Evolutionary conservation across 1,139 yeast genomes (phyloP), one percentile per base, ranked within the genome.

Genomic region (Lipomyces yarrowii): DNA sequence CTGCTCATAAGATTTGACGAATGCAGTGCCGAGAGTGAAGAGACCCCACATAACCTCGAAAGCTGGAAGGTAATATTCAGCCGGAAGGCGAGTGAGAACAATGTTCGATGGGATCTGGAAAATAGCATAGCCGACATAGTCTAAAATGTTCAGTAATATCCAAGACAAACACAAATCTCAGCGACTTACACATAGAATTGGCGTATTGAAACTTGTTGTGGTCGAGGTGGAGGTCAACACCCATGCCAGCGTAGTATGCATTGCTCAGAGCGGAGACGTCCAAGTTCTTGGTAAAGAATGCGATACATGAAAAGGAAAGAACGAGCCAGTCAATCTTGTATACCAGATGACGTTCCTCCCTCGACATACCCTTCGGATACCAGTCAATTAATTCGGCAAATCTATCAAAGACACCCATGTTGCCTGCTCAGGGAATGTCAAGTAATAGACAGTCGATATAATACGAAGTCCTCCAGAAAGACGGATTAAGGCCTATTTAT

Each of bases 261-360:
- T 84, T 80, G 8, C 88, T 88, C 69, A 87, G 84, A 73, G 85
- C 85, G 73, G 84, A 84, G 72, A 89, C 77, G 74, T 87, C 90
- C 70, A 87, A 77, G 72, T 85, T 86, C 74, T 86, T 86, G 70
- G 87, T 79, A 69, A 87, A 73, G 85, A 86, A 72, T 85, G 82
- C 70, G 82, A 76, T 63, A 84, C 84, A 60, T 85, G 77, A 81
- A 83, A 82, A 10, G 3, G 89, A 88, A 70, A 86, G 75, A 62
- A 86, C 79, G 65, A 86, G 76, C 18, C 82, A 51, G 71, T 86
- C 90, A 57, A 85, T 77, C 71, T 84, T 85, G 64, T 82, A 68
- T 63, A 71, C 78, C 18, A 63, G 51, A 30, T 55, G 35, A n/a
- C 59, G 64, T 46, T 62, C 64, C 57, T 59, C 61, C 32, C 11